These are phyloP conservation scores for Aspergillus conjunctus DNA, from an alignment of 495 filamentous ascomycete species.

Conservation along the genomic window DNA sequence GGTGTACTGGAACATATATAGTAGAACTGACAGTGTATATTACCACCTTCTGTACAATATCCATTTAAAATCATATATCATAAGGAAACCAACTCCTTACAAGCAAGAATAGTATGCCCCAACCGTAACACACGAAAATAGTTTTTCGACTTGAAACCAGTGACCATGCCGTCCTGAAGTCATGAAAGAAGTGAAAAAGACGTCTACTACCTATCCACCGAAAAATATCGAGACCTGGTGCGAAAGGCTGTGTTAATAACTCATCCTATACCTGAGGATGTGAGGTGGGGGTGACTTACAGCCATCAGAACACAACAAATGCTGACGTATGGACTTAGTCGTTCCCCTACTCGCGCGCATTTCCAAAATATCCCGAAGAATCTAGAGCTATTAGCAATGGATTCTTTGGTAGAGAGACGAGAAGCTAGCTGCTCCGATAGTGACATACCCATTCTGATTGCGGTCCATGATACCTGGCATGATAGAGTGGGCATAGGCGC, in stretches of 20 bases:
- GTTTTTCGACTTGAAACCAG: neutral
- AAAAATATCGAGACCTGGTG: constrained; percentile 49
- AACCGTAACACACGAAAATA: neutral
- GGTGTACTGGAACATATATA: constrained; percentile 10
- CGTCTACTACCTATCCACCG: constrained; percentile 32
- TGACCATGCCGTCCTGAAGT: constrained; percentile 14
- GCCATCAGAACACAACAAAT: constrained; percentile 94
- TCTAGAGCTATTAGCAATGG: constrained; percentile 42
- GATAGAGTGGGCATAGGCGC: constrained; percentile 85
- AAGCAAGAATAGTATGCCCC: constrained; percentile 4
- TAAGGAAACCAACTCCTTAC: constrained; percentile 9
- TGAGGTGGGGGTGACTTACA: constrained; percentile 56
- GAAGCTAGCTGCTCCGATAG: neutral
- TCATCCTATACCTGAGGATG: neutral
- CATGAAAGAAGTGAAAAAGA: constrained; percentile 9
- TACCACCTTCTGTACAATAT: constrained; percentile 25
- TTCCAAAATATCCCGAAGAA: constrained; percentile 95
- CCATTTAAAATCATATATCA: constrained; percentile 27
- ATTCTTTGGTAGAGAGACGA: neutral
- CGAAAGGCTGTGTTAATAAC: constrained; percentile 12
- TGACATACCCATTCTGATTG: constrained; percentile 80
- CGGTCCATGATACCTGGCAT: constrained; percentile 91
- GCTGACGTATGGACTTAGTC: constrained; percentile 94
- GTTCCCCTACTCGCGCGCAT: constrained; percentile 88
- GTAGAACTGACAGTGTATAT: constrained; percentile 12